A percentile compares a stretch with the other conserved stretches of the same genome.
phyloP scores from a whole-genome alignment of 2,329 filamentous ascomycete species.

The Rhinocladiella similis region DNA sequence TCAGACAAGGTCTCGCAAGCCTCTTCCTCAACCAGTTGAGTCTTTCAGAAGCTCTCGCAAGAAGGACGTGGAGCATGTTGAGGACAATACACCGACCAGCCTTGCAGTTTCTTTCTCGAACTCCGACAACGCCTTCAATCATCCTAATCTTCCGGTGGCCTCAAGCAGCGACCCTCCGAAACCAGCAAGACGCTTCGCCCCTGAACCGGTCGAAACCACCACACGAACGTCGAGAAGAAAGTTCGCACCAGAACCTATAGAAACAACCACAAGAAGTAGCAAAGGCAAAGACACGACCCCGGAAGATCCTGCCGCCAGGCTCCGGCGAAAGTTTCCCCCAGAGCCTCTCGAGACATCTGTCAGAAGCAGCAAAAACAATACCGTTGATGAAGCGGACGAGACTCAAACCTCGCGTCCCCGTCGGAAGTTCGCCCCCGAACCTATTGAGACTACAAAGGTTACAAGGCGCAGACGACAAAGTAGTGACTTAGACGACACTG shows the following conservation, averaged over 20 bases:
- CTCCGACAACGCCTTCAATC: slow-evolving; percentile 12
- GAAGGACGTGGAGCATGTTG: slow-evolving; percentile 25
- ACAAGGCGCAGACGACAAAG: slow-evolving; percentile 11
- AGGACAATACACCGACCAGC: slow-evolving; percentile 2
- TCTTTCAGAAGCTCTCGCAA: slow-evolving; percentile 41
- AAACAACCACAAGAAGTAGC: slow-evolving; percentile 27
- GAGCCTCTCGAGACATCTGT: slow-evolving; percentile 48
- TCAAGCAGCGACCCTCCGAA: slow-evolving; percentile 10
- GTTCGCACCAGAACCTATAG: slow-evolving; percentile 34
- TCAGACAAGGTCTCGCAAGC: slow-evolving; percentile 32
- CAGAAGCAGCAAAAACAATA: slow-evolving; percentile 35
- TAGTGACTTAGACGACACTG: slow-evolving; percentile 10
- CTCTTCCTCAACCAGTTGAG: slow-evolving; percentile 44
- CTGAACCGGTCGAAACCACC: slow-evolving; percentile 32
- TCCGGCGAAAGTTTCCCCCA: slow-evolving; percentile 38
- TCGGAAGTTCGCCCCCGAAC: slow-evolving; percentile 66
- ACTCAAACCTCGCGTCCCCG: slow-evolving; percentile 40
- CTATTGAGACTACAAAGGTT: slow-evolving; percentile 66
- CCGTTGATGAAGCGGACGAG: slow-evolving; percentile 26
- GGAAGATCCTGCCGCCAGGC: slow-evolving; percentile 18
- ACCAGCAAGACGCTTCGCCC: slow-evolving; percentile 27
- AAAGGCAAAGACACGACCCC: slow-evolving; percentile 21
- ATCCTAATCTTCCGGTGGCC: not conserved
- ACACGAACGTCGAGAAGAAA: slow-evolving; percentile 26
- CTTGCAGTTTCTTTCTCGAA: not conserved